These are phyloP conservation scores for Danielia oregonensis DNA, from an alignment of 805 yeast species.

Conservation along the genomic window DNA sequence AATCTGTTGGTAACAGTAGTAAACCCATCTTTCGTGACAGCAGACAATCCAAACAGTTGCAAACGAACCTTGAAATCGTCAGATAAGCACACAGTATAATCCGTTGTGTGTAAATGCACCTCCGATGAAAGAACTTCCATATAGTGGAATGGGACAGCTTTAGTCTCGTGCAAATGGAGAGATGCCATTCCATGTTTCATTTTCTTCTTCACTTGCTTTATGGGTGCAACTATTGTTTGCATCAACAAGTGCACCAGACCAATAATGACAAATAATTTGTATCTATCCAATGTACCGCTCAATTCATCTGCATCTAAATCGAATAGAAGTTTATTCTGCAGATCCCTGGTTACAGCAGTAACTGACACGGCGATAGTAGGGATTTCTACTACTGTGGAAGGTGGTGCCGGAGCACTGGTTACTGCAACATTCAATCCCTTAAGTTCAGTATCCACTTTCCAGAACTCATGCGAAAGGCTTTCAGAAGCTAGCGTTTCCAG, in stretches of 20 bases:
- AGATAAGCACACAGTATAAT: slow-evolving; percentile 9
- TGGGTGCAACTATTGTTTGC: slow-evolving; percentile 29
- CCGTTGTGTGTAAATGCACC: slow-evolving; percentile 8
- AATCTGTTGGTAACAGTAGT: slow-evolving; percentile 4
- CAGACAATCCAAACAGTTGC: slow-evolving; percentile 4
- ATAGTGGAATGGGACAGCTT: not conserved
- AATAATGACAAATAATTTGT: slow-evolving; percentile 27
- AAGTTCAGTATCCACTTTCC: slow-evolving; percentile 19
- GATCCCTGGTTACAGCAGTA: slow-evolving; percentile 4
- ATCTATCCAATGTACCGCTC: slow-evolving; percentile 22
- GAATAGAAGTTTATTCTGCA: slow-evolving; percentile 1
- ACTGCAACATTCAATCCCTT: slow-evolving; percentile 15
- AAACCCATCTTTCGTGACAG: not conserved
- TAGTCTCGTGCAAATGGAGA: slow-evolving; percentile 2
- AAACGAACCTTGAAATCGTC: slow-evolving; percentile 18
- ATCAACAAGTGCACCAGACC: slow-evolving; percentile 31
- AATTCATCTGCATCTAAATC: slow-evolving; percentile 14
- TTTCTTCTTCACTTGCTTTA: slow-evolving; percentile 20
- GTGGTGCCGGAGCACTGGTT: slow-evolving; percentile 12
- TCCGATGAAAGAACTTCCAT: slow-evolving; percentile 3
- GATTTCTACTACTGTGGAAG: slow-evolving; percentile 15
- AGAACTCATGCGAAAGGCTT: slow-evolving; percentile 12
- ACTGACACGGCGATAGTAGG: slow-evolving; percentile 18
- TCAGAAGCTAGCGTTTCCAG: slow-evolving; percentile 25
- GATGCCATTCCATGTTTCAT: slow-evolving; percentile 19